These are phyloP conservation scores for Amphicarpaea edgeworthii DNA, from an alignment of 306 rosid species.

Conservation along the genomic window DNA sequence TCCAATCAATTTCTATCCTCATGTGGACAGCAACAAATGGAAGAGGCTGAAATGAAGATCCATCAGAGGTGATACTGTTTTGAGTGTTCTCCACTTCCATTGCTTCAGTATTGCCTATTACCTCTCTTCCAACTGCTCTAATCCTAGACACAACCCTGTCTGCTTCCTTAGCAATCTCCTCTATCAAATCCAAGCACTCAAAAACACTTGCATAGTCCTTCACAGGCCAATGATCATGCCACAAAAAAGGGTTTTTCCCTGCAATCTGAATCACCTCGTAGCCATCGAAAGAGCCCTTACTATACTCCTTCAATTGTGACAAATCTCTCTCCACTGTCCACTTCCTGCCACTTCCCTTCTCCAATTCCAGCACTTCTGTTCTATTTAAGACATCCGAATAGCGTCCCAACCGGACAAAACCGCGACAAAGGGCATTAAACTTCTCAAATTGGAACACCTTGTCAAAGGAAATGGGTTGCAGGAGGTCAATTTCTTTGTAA, in stretches of 20 bases:
- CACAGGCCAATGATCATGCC: constrained; percentile 99
- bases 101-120: constrained; percentile 35
- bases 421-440: constrained; percentile 72
- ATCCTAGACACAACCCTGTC: constrained; percentile 75
- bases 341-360: constrained; percentile 93
- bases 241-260: constrained; percentile 90
- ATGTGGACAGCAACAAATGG: constrained; percentile 88
- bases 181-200: constrained; percentile 82
- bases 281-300: constrained; percentile 56
- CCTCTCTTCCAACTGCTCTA: constrained; percentile 58
- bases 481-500: constrained; percentile 81
- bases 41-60: constrained; percentile 38
- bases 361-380: constrained; percentile 64
- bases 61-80: constrained; percentile 3
- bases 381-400: constrained; percentile 56
- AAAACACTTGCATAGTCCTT: constrained; percentile 82
- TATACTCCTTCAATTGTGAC: constrained; percentile 67
- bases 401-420: constrained; percentile 70
- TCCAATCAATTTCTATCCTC: constrained; percentile 96
- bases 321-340: constrained; percentile 88
- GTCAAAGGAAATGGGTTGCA: constrained; percentile 79
- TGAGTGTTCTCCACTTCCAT: not conserved
- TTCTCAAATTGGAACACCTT: constrained; percentile 74
- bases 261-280: constrained; percentile 70
- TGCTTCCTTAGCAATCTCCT: constrained; percentile 71